Percentiles rank a stretch among this genome's conserved stretches.
phyloP scores from a whole-genome alignment of 202 grass and related monocot species.

The Cymbopogon flexuosus region DNA sequence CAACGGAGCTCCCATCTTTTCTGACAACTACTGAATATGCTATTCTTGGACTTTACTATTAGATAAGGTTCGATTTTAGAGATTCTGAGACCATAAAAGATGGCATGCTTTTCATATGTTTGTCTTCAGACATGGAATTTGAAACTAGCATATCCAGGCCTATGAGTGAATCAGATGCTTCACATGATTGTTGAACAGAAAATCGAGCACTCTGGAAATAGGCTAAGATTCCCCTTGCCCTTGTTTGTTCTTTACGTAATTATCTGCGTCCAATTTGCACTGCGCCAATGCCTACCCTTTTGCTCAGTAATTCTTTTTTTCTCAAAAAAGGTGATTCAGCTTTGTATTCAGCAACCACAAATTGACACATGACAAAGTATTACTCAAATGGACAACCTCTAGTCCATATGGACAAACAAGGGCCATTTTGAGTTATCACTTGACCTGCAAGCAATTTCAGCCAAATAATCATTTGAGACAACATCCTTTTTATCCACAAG shows the following conservation, averaged over 20 bases:
- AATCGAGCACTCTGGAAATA: conserved; percentile 11
- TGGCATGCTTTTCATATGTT: conserved; percentile 31
- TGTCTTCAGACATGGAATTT: conserved; percentile 28
- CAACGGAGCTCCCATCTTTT: conserved; percentile 33
- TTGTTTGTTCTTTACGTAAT: not conserved
- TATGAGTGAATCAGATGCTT: conserved; percentile 40
- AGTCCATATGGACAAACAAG: conserved; percentile 14
- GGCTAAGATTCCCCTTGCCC: not conserved
- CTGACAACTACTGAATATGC: conserved; percentile 42
- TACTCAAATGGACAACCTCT: conserved; percentile 10
- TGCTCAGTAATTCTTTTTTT: not conserved
- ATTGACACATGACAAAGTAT: not conserved
- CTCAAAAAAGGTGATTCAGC: not conserved
- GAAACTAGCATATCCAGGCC: conserved; percentile 17
- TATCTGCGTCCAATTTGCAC: not conserved
- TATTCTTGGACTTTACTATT: conserved; percentile 42
- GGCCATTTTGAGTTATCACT: conserved; percentile 6
- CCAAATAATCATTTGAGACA: conserved; percentile 20
- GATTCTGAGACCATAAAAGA: conserved; percentile 42
- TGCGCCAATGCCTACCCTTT: not conserved
- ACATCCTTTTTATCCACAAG: conserved; percentile 24
- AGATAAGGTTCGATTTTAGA: conserved; percentile 51
- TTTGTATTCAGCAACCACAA: not conserved
- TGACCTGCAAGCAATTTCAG: conserved; percentile 8
- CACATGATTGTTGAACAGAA: conserved; percentile 3